These are phyloP conservation scores for Pseudopithomyces chartarum DNA, from an alignment of 2,329 filamentous ascomycete species.

Conservation along the genomic window DNA sequence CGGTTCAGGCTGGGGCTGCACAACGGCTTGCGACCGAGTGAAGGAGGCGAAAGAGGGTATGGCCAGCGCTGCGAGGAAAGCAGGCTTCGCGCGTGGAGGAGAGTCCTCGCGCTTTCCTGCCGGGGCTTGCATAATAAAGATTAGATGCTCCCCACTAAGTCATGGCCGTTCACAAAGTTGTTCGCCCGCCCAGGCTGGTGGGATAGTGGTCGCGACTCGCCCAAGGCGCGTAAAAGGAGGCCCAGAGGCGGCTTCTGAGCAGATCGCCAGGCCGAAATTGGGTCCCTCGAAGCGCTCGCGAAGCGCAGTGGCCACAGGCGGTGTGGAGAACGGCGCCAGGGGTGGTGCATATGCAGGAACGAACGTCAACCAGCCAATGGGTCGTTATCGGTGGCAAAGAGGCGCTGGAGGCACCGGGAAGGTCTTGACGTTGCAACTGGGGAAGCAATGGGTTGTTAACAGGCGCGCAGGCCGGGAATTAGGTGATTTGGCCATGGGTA, in stretches of 20 bases:
- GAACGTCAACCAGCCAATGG: conserved; percentile 14
- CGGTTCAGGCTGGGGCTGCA: conserved; percentile 43
- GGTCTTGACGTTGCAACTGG: not conserved
- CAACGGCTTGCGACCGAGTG: conserved; percentile 43
- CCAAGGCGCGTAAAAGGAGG: conserved; percentile 37
- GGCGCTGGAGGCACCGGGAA: not conserved
- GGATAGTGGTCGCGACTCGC: conserved; percentile 26
- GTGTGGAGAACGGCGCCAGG: conserved; percentile 23
- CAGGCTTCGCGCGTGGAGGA: conserved; percentile 37
- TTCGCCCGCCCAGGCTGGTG: conserved; percentile 19
- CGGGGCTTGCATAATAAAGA: conserved; percentile 39
- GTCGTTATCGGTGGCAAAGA: conserved; percentile 14
- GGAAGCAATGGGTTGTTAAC: not conserved
- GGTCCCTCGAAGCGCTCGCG: conserved; percentile 26
- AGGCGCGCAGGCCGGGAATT: not conserved
- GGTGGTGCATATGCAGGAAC: conserved; percentile 31
- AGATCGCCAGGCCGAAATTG: conserved; percentile 38
- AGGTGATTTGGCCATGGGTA: not conserved
- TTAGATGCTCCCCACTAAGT: conserved; percentile 23
- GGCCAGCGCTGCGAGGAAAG: conserved; percentile 47
- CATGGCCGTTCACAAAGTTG: conserved; percentile 45
- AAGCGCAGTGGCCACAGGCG: conserved; percentile 8
- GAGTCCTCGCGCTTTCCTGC: conserved; percentile 24
- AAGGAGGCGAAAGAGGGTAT: conserved; percentile 52
- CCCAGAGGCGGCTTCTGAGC: conserved; percentile 29